A percentile compares a stretch with the other conserved stretches of the same genome.
These are phyloP conservation scores for Aspergillus versicolor DNA, from an alignment of 2,329 filamentous ascomycete species.

Conservation along the genomic window DNA sequence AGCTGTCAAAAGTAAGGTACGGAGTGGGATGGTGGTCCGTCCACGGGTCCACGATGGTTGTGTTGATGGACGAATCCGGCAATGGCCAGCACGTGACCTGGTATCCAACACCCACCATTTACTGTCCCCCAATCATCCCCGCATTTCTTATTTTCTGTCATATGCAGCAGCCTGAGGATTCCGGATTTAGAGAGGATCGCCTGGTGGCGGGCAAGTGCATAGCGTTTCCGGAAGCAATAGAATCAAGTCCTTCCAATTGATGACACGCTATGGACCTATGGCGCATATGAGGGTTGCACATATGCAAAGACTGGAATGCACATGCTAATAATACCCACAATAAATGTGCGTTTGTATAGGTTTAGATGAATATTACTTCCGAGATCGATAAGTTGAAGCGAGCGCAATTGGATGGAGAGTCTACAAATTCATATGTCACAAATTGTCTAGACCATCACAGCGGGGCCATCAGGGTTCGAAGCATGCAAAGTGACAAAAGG, in stretches of 20 bases:
- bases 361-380: neutral
- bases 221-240: neutral
- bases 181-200: neutral
- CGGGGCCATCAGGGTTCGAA: neutral
- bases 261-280: neutral
- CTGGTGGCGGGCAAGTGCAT: neutral
- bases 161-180: neutral
- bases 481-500: neutral
- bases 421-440: neutral
- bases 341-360: neutral
- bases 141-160: neutral
- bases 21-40: too few relatives aligned
- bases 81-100: neutral
- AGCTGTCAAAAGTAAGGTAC: neutral
- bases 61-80: conserved; percentile 1
- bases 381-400: neutral
- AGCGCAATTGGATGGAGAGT: neutral
- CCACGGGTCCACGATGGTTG: too few relatives aligned
- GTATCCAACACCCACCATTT: neutral
- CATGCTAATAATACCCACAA: neutral
- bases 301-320: neutral
- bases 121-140: neutral
- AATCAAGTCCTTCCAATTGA: neutral
- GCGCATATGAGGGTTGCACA: too few relatives aligned
- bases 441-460: neutral